Evolutionary conservation across 169 alveolate genomes (phyloP), one percentile per base, ranked within the genome.

Genomic region (Theileria sp.): DNA sequence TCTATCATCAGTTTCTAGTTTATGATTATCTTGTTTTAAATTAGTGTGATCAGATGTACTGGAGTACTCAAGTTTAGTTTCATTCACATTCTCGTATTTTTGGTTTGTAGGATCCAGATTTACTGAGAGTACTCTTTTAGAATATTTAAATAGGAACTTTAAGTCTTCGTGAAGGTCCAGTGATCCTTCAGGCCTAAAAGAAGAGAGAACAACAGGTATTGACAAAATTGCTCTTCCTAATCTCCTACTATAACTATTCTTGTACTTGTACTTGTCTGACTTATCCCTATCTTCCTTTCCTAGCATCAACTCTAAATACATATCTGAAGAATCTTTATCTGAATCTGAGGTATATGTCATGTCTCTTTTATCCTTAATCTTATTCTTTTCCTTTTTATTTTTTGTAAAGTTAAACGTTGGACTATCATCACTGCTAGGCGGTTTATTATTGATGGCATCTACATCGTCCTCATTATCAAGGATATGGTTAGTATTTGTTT

Each of bases 221-320:
- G 89, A 77, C 49, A 83, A 23, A 2, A 83, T 26, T 28, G 86
- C 89, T n/a, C 89, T 71, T 15, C 89, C 89, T 13, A 83, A 25
- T 49, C 76, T 79, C 30, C 78, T 79, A 3, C 25, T 73, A 30
- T 69, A 83, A 23, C 67, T 73, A 23, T 76, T 65, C 56, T 81
- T 81, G 17, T 79, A 78, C 54, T 73, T 28, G 13, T 60, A 5
- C 72, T 64, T 64, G 25, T 30, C 38, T 64, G 13, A 32, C 28
- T 25, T 19, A 21, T 21, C 67, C 13, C 15, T 19, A 17, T 7
- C 51, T 28, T 64, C 72, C 32, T 64, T 21, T n/a, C 72, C 72
- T 30, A 64, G 6, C 19, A 80, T 30, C 15, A 70, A 69, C 60
- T 58, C 44, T 13, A 36, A 65, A 51, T 81, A 76, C 6, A 50